Percentiles rank a stretch among this genome's conserved stretches.
phyloP scores from a whole-genome alignment of 345 rosid species.

The Moricandia moricandioides region DNA sequence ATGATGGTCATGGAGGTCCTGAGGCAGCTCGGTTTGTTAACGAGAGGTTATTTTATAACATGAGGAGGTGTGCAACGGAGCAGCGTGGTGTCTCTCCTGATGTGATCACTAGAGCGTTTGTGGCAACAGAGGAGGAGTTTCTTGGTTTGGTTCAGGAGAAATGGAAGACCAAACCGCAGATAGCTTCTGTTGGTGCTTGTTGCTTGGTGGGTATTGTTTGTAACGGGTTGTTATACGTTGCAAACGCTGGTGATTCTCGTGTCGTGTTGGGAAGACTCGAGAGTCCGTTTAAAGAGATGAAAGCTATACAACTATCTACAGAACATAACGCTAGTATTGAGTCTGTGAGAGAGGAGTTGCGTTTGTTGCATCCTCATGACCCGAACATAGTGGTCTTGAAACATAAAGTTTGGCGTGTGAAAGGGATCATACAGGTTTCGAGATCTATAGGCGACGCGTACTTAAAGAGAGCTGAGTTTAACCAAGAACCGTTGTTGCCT shows the following conservation, averaged over 20 bases:
- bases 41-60: conserved; percentile 59
- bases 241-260: conserved; percentile 96
- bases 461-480: conserved; percentile 82
- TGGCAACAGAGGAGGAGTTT: conserved; percentile 89
- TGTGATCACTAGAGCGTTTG: conserved; percentile 74
- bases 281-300: conserved; percentile 51
- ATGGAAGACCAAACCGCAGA: conserved; percentile 71
- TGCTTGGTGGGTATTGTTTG: conserved; percentile 87
- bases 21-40: conserved; percentile 87
- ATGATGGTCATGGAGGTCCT: conserved; percentile 99
- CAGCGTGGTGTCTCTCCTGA: conserved; percentile 73
- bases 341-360: conserved; percentile 91
- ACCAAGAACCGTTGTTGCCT: conserved; percentile 73
- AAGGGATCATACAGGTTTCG: conserved; percentile 94
- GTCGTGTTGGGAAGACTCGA: conserved; percentile 74
- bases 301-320: conserved; percentile 77
- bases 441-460: conserved; percentile 98
- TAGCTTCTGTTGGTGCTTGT: conserved; percentile 94
- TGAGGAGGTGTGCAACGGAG: conserved; percentile 70
- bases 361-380: conserved; percentile 85
- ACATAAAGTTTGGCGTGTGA: conserved; percentile 97
- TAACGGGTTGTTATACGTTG: conserved; percentile 72
- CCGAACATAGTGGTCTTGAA: conserved; percentile 86
- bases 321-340: conserved; percentile 90
- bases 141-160: conserved; percentile 66